Percentiles rank a stretch among this genome's conserved stretches.
These are phyloP conservation scores for Micractinium sp. DNA, from an alignment of 139 green algal genomes.

Conservation along the genomic window DNA sequence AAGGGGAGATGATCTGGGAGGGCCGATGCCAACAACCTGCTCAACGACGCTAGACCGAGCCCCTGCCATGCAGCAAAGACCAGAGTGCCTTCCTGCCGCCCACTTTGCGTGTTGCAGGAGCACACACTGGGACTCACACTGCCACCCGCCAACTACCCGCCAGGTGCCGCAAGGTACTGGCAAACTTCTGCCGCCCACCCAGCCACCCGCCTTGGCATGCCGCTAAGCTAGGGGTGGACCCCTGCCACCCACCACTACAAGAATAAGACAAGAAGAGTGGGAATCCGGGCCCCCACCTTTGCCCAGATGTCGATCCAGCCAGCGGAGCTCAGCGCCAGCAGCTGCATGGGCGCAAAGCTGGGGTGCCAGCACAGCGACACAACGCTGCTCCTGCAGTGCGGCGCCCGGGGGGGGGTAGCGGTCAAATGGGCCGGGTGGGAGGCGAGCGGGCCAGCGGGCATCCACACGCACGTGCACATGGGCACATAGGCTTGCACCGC, in stretches of 20 bases:
- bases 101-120: too few relatives aligned
- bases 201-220: too few relatives aligned
- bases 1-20: too few relatives aligned
- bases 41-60: background rate
- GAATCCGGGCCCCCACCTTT: background rate
- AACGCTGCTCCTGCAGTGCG: conserved; percentile 56
- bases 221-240: background rate
- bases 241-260: background rate
- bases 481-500: too few relatives aligned
- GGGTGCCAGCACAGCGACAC: conserved; percentile 85
- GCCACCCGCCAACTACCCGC: too few relatives aligned
- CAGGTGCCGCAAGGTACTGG: background rate
- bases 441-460: background rate
- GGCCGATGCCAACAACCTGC: too few relatives aligned
- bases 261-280: too few relatives aligned
- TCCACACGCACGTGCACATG: background rate
- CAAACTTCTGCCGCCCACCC: background rate
- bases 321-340: conserved; percentile 61
- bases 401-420: background rate
- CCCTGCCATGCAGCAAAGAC: background rate
- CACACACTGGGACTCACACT: too few relatives aligned
- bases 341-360: conserved; percentile 51
- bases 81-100: background rate
- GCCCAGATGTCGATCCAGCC: conserved; percentile 86
- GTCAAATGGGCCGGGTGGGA: background rate